Percentiles rank a stretch among this genome's conserved stretches.
Conservation (phyloP, 2,329 filamentous ascomycete genomes). For the Fonsecaea multimorphosa region DNA sequence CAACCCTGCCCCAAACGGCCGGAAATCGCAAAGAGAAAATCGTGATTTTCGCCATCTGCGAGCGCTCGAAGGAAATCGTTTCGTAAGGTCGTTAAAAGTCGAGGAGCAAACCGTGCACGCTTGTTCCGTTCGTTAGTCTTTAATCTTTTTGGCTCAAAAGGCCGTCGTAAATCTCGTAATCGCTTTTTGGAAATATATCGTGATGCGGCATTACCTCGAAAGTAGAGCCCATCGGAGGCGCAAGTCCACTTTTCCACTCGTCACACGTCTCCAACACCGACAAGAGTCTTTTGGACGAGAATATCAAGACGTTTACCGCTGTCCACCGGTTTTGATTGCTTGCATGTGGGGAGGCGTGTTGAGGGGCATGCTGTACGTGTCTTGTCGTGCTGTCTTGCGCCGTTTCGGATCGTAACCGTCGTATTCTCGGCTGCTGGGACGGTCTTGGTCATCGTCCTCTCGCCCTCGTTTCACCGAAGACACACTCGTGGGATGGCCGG, state of each 20-base stretch:
- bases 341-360: slow-evolving; percentile 50
- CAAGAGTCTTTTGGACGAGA: slow-evolving; percentile 26
- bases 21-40: slow-evolving; percentile 25
- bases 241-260: slow-evolving; percentile 29
- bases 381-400: slow-evolving; percentile 73
- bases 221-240: slow-evolving; percentile 20
- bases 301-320: slow-evolving; percentile 25
- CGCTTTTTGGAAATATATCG: slow-evolving; percentile 37
- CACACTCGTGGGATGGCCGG: slow-evolving; percentile 70
- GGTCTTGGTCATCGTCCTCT: slow-evolving; percentile 70
- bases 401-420: slow-evolving; percentile 72
- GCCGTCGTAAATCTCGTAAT: slow-evolving; percentile 40
- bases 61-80: slow-evolving; percentile 39
- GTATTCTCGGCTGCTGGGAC: slow-evolving; percentile 65
- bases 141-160: slow-evolving; percentile 35
- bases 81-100: slow-evolving; percentile 38
- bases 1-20: slow-evolving; percentile 19
- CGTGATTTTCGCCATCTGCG: slow-evolving; percentile 31
- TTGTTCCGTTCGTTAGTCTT: slow-evolving; percentile 38
- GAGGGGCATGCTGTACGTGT: slow-evolving; percentile 55
- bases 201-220: slow-evolving; percentile 31
- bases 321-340: slow-evolving; percentile 52
- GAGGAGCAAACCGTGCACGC: slow-evolving; percentile 35
- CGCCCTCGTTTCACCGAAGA: slow-evolving; percentile 66
- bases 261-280: slow-evolving; percentile 22